These are phyloP conservation scores for Madurella mycetomatis DNA, from an alignment of 2,329 filamentous ascomycete genomes.

Conservation along the genomic window DNA sequence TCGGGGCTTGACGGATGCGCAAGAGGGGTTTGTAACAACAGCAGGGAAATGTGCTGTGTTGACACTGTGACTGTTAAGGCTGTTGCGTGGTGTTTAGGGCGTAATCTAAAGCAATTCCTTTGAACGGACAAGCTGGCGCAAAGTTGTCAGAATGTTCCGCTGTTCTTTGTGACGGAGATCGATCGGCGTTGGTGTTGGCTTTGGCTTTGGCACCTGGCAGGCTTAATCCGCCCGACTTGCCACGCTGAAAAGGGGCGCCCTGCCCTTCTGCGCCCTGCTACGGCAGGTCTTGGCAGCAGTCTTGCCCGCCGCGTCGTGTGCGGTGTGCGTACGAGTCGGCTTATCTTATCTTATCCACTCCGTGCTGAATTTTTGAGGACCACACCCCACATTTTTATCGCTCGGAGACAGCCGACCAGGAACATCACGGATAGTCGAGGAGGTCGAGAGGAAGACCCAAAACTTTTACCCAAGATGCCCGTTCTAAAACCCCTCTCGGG, in stretches of 20 bases:
- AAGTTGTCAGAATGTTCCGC: not conserved
- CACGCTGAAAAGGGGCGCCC: slow-evolving; percentile 13
- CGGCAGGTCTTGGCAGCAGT: slow-evolving; percentile 20
- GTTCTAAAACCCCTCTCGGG: slow-evolving; percentile 46
- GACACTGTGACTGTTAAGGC: no score
- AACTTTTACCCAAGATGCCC: slow-evolving; percentile 42
- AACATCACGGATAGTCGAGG: not conserved
- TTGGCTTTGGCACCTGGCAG: slow-evolving; percentile 11
- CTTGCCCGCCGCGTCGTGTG: slow-evolving; percentile 10
- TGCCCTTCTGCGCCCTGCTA: not conserved
- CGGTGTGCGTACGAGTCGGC: slow-evolving; percentile 1
- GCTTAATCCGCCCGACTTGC: not conserved
- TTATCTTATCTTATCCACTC: slow-evolving; percentile 20
- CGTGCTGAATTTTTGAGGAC: slow-evolving; percentile 21
- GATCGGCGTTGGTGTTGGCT: slow-evolving; percentile 10
- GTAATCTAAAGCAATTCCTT: not conserved
- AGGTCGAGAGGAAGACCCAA: not conserved
- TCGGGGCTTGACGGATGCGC: slow-evolving; percentile 5
- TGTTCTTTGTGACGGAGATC: slow-evolving; percentile 8
- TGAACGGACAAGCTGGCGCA: slow-evolving; percentile 9
- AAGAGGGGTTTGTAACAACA: no score
- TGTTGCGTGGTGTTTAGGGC: no score
- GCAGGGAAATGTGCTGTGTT: no score
- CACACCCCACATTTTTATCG: slow-evolving; percentile 16
- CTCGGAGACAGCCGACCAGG: not conserved